Evolutionary conservation across 192 early-diverging fungal genomes (phyloP), one percentile per base, ranked within the genome.

Genomic region (Coemansia sp.): DNA sequence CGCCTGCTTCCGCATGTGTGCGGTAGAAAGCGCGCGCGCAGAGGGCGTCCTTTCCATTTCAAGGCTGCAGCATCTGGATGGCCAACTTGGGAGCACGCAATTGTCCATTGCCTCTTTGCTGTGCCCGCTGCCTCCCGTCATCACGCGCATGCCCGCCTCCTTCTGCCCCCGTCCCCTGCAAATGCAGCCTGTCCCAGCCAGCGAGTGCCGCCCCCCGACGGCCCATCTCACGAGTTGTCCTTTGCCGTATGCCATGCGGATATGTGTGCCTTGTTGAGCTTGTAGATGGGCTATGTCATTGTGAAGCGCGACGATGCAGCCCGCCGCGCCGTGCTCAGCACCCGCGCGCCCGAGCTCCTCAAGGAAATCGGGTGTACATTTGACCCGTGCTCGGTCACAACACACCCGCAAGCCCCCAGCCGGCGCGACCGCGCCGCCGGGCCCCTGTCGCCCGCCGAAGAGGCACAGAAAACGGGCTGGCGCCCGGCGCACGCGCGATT

Each of bases 401-500:
- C 32, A 2, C 61, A 60, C 23, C 60, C 60, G 4, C 35, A 42
- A 32, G 48, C 45, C 10, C 37, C 35, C 28, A 7, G 50, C 42
- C 21, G 20, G 7, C 35, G 18, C 29, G 32, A 35, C 47, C 4
- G 25, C 16, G 31, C 47, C 18, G 17, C 12, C 36, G 46, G 44
- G 3, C 25, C 46, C 30, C 19, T 28, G 12, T 4, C 37, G 36
- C 48, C 54, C 21, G 31, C 40, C 4, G 53, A 60, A 5, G 63
- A 46, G 19, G 57, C 57, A 8, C 26, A 39, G 30, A 41, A 44
- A 22, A 73, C 69, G 8, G 53, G 42, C 63, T 73, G 69, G 69
- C 62, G 58, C 3, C 54, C 69, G 12, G 69, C 62, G 45, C 69
- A 73, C 47, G 69, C 69, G 38, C 56, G 63, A 16, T 73, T 73